Base-by-base conservation (phyloP, 768 basidiomycete species). In the Amanita muscaria region DNA sequence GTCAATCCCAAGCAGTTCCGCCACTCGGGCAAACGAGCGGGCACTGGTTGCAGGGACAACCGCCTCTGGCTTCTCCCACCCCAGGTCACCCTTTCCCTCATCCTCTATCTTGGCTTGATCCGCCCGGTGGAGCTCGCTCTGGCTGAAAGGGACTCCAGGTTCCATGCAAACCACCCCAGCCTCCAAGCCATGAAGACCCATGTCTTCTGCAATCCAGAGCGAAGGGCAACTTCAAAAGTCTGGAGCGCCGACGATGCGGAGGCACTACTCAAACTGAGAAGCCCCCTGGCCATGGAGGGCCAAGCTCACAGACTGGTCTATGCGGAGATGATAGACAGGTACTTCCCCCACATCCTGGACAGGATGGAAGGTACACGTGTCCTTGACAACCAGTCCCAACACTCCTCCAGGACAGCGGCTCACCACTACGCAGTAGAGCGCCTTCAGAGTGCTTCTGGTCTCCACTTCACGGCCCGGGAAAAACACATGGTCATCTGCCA, bases 331-430 rank as follows among this genome's bases (percentile, higher is more conserved):
- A 19, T 22, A 38, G 12, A 10, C 18, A 38, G 19, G 18, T 38
- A 22, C 36, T 38, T 38, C 19, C 11, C 12, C 11, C 19, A 18
- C 11, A 8, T 38, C 19, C 36, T 38, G 9, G 19, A 38, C 4
- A 10, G 24, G 12, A 8, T 38, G 36, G 36, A 19, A 38, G 12
- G 10, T 10, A 9, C 36, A 12, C 11, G 12, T 38, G 12, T 38
- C 6, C 36, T 38, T 38, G 36, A 38, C 19, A 38, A 22, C 12
- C 36, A 38, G n/a, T 38, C 36, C 16, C 36, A 38, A 38, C 36
- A 38, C 18, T 11, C 36, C 21, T 12, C 36, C 3, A 2, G 12
- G 4, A 38, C 36, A 38, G 12, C 36, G 24, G 18, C 14, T 10
- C 36, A 22, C 9, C 36, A 38, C 18, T 38, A 38, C 24, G 36